Evolutionary conservation across 805 yeast species (phyloP).

Genomic region (Ogataea paradorogensis): DNA sequence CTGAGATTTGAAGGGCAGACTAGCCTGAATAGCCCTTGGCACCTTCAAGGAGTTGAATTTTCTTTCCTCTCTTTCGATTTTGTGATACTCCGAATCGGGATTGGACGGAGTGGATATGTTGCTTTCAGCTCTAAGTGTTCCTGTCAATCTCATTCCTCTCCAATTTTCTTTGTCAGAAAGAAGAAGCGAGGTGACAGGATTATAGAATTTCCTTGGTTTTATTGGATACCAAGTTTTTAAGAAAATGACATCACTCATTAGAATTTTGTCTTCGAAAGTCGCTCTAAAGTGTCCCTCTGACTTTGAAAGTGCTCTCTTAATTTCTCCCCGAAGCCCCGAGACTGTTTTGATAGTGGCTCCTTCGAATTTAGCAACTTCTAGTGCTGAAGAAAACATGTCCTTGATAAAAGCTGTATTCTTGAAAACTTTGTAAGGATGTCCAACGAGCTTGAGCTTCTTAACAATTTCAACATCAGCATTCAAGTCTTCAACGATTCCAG

Average conservation of each 20-base stretch:
- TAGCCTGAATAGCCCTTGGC: slow-evolving; percentile 72
- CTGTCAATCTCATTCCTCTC: slow-evolving; percentile 96
- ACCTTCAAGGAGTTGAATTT: slow-evolving; percentile 85
- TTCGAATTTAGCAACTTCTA: slow-evolving; percentile 96
- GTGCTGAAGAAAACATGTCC: slow-evolving; percentile 88
- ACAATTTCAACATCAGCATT: slow-evolving; percentile 89
- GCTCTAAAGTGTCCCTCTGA: slow-evolving; percentile 97
- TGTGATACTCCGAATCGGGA: slow-evolving; percentile 51
- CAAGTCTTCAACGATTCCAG: slow-evolving; percentile 93
- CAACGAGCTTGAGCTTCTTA: slow-evolving; percentile 91
- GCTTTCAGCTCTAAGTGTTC: slow-evolving; percentile 80
- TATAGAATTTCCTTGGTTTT: slow-evolving; percentile 83
- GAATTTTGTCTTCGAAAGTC: slow-evolving; percentile 90
- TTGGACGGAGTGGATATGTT: slow-evolving; percentile 60
- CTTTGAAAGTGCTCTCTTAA: slow-evolving; percentile 87
- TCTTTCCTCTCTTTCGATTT: slow-evolving; percentile 81
- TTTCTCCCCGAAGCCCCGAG: slow-evolving; percentile 96
- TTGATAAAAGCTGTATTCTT: slow-evolving; percentile 95
- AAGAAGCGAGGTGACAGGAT: slow-evolving; percentile 91
- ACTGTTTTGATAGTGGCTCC: slow-evolving; percentile 97
- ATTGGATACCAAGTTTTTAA: slow-evolving; percentile 98
- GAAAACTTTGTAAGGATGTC: slow-evolving; percentile 90
- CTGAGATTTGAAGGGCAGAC: slow-evolving; percentile 90
- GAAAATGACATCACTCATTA: slow-evolving; percentile 85
- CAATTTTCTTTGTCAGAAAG: slow-evolving; percentile 76